phyloP scores from a whole-genome alignment of 78 protist genomes.

The Capsaspora owczarzaki region DNA sequence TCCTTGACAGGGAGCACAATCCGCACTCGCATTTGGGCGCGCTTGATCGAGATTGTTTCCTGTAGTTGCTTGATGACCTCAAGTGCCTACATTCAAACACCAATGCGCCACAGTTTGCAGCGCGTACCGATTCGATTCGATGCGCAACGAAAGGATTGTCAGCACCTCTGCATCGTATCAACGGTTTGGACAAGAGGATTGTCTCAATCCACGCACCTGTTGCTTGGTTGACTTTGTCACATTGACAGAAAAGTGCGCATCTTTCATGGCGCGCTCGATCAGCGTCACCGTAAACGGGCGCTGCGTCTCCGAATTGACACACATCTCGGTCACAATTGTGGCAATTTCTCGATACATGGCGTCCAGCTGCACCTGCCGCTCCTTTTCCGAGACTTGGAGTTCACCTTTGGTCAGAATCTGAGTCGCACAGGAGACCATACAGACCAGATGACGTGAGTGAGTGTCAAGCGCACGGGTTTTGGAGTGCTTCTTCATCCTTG shows the following conservation, averaged over 20 bases:
- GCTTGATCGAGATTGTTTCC: constrained; percentile 44
- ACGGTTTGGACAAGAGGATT: not conserved
- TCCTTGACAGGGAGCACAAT: constrained; percentile 27
- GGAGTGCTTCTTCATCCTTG: too few relatives aligned
- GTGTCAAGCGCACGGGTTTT: not conserved
- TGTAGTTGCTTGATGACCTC: constrained; percentile 60
- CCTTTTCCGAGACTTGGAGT: constrained; percentile 82
- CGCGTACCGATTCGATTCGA: not conserved
- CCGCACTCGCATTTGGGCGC: constrained; percentile 73
- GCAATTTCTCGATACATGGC: constrained; percentile 61
- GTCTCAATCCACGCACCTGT: constrained; percentile 20
- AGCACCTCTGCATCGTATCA: too few relatives aligned
- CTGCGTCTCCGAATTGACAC: constrained; percentile 68
- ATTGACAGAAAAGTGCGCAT: constrained; percentile 60
- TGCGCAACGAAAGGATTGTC: too few relatives aligned
- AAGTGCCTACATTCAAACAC: constrained; percentile 53
- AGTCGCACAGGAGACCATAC: not conserved
- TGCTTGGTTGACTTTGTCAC: constrained; percentile 52
- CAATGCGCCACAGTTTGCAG: not conserved
- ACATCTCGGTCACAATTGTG: constrained; percentile 55
- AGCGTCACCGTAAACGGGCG: constrained; percentile 60
- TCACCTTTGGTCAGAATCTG: constrained; percentile 78
- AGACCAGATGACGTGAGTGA: not conserved
- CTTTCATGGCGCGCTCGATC: constrained; percentile 78
- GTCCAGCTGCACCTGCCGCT: constrained; percentile 55